These are phyloP conservation scores for Rhizopus delemar DNA, from an alignment of 371 early-diverging fungal species.

Conservation along the genomic window DNA sequence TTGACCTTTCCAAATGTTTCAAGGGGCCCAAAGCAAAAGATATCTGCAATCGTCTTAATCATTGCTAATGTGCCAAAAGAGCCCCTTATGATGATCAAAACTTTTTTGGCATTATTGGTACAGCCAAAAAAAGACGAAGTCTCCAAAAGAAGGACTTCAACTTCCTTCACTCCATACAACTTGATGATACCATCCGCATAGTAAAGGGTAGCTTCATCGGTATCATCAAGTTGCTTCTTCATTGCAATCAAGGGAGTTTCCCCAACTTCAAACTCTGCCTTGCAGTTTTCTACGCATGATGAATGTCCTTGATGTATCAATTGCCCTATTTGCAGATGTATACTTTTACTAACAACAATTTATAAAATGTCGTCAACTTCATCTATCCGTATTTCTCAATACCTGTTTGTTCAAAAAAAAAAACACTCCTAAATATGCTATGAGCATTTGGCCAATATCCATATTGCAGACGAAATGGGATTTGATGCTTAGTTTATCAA, in stretches of 20 bases:
- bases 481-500: no score
- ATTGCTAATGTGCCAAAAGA: slow-evolving; percentile 5
- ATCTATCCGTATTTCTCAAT: no score
- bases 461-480: no score
- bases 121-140: not conserved
- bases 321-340: no score
- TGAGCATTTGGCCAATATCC: no score
- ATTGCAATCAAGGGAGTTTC: not conserved
- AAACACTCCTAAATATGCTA: no score
- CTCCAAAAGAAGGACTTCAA: not conserved
- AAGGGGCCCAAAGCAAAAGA: not conserved
- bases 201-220: not conserved
- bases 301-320: no score
- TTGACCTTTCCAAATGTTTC: slow-evolving; percentile 1
- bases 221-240: slow-evolving; percentile 1
- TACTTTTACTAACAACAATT: no score
- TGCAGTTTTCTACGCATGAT: no score
- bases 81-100: slow-evolving; percentile 5
- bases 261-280: no score
- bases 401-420: no score
- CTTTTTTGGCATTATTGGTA: not conserved
- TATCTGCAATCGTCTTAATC: slow-evolving; percentile 5
- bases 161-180: not conserved
- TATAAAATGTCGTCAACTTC: no score
- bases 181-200: not conserved